A percentile compares a stretch with the other conserved stretches of the same genome.
Conservation (phyloP, 192 early-diverging fungal genomes). For the Mortierella alpina region DNA sequence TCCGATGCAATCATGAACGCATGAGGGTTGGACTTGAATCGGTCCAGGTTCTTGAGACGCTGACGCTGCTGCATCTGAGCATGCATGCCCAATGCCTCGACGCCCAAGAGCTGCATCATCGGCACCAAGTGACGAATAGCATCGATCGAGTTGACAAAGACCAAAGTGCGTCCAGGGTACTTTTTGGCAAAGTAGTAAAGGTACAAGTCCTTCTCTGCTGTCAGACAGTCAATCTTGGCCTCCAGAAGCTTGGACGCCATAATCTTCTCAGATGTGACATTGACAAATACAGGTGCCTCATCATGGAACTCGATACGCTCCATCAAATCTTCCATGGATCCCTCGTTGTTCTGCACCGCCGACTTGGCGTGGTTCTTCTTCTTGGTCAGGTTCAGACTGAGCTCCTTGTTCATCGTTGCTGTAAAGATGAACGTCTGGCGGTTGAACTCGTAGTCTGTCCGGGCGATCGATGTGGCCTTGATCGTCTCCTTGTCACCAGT, state of each 20-base stretch:
- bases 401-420: slow-evolving; percentile 79
- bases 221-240: slow-evolving; percentile 87
- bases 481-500: background rate
- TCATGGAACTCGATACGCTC: slow-evolving; percentile 81
- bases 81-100: slow-evolving; percentile 87
- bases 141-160: slow-evolving; percentile 98
- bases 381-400: slow-evolving; percentile 61
- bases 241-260: slow-evolving; percentile 81
- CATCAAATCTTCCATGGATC: slow-evolving; percentile 75
- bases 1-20: slow-evolving; percentile 94
- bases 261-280: slow-evolving; percentile 73
- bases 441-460: slow-evolving; percentile 19
- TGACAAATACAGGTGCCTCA: slow-evolving; percentile 78
- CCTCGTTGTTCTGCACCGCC: slow-evolving; percentile 18
- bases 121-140: slow-evolving; percentile 89
- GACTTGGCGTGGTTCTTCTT: slow-evolving; percentile 54
- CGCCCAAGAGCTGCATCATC: slow-evolving; percentile 77
- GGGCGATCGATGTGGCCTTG: slow-evolving; percentile 21
- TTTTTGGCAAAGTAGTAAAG: slow-evolving; percentile 90
- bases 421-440: slow-evolving; percentile 95
- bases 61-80: slow-evolving; percentile 97
- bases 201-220: slow-evolving; percentile 84
- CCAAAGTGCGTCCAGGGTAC: slow-evolving; percentile 89
- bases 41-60: slow-evolving; percentile 92
- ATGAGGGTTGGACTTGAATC: slow-evolving; percentile 77